Base-by-base conservation (phyloP, 306 rosid genomes). In the Pueraria montana region DNA sequence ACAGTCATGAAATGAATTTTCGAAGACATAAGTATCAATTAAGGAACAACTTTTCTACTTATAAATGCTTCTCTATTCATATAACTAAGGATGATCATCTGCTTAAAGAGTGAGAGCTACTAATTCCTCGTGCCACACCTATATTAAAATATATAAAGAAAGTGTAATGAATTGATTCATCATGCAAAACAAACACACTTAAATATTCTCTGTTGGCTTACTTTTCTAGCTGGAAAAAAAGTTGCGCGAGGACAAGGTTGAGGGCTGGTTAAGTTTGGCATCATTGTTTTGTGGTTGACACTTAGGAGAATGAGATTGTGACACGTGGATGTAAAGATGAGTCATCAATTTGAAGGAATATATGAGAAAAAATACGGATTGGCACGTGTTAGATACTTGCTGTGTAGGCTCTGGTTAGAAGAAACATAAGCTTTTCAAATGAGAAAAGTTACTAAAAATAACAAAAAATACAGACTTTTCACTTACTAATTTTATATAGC, bases 191-290 rank as follows among this genome's bases (percentile, higher is more conserved):
- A 13, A 14, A 49, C 55, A 17, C 23, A 4, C 58, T 52, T 17
- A 52, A 16, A 52, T n/a, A 52, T 52, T 16, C 23, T n/a, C 23
- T n/a, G 10, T 5, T 34, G 40, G 40, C 8, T 34, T 34, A 34
- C 40, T 34, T 34, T 34, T 34, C 40, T 34, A 34, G 40, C 40
- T 34, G 40, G 40, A 27, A 34, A 52, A 46, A 61, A 26, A 26
- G 6, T 61, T 11, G 67, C 16, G 20, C 9, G 43, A 2, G 40
- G 74, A 73, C 80, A 63, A 17, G 11, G 58, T 16, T n/a, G 58
- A 52, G 58, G 45, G 49, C 70, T 23, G 66, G 79, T 70, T 7
- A 12, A 71, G 74, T 79, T 83, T 34, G 78, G 86, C 82, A 76
- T 68, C 0, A 0, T 50, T 40, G 81, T 52, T 52, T 48, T 17